Evolutionary conservation across 2,329 filamentous ascomycete species (phyloP).

Genomic region (Chrysoporthe deuterocubensis): DNA sequence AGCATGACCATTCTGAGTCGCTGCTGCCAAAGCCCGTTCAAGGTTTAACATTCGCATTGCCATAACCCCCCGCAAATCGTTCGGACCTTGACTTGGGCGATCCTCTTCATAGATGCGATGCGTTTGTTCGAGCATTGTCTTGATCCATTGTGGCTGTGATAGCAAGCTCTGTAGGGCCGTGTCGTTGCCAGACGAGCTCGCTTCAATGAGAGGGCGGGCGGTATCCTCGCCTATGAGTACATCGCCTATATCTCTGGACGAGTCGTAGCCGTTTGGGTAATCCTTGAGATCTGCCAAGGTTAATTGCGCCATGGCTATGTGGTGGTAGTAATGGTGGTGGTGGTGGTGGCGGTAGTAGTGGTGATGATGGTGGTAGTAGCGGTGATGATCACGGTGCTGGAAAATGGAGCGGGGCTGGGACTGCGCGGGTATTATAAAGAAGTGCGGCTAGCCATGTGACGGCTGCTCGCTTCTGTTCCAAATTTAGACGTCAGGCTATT

Average conservation of each 20-base stretch:
- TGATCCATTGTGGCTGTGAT: constrained; percentile 20
- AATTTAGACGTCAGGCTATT: neutral
- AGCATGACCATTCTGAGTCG: constrained; percentile 18
- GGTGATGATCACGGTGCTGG: neutral
- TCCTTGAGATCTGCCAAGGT: neutral
- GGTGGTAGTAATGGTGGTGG: constrained; percentile 5
- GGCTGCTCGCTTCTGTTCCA: constrained; percentile 5
- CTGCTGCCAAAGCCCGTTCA: constrained; percentile 15
- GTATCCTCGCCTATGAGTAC: constrained; percentile 19
- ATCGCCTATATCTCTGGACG: constrained; percentile 12
- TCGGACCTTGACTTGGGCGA: constrained; percentile 15
- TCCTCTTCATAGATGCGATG: constrained; percentile 4
- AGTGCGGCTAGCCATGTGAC: neutral
- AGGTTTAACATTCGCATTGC: constrained; percentile 16
- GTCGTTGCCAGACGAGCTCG: constrained; percentile 21
- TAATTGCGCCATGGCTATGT: constrained; percentile 11
- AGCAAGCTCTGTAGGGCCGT: constrained; percentile 19
- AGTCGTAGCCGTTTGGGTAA: constrained; percentile 2
- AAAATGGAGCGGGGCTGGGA: constrained; percentile 6
- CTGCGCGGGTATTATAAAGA: neutral
- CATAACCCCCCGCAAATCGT: constrained; percentile 6
- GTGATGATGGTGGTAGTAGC: neutral
- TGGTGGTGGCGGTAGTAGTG: neutral
- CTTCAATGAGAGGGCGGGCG: constrained; percentile 20
- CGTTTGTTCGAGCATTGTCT: constrained; percentile 14